A percentile compares a stretch with the other conserved stretches of the same genome.
Conservation (phyloP, 2,329 filamentous ascomycete genomes). For the Sclerotiophoma versabilis region DNA sequence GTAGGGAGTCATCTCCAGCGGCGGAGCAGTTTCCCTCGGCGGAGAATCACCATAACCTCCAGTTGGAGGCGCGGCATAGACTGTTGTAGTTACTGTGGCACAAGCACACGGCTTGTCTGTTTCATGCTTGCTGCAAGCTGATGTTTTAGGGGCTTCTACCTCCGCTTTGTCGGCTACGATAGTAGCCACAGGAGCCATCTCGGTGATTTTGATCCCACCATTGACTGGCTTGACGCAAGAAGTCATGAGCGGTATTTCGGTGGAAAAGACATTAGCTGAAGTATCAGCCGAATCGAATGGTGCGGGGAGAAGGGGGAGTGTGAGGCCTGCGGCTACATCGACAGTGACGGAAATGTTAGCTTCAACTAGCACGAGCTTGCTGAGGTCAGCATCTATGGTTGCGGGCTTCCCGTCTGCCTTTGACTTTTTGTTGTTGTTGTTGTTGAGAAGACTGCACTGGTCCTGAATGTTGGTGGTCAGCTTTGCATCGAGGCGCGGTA, state of each 20-base stretch:
- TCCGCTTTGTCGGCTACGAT: neutral
- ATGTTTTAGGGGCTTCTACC: neutral
- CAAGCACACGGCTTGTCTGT: conserved; percentile 3
- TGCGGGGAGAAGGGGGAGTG: conserved; percentile 29
- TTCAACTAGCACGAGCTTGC: conserved; percentile 33
- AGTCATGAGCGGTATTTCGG: conserved; percentile 27
- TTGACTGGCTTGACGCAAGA: conserved; percentile 21
- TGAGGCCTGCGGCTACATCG: conserved; percentile 29
- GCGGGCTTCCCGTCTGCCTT: neutral
- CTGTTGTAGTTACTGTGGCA: conserved; percentile 1
- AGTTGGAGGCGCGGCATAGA: conserved; percentile 1
- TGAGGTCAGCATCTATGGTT: conserved; percentile 6
- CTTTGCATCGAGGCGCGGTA: conserved; percentile 41
- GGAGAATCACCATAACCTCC: neutral
- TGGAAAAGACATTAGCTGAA: conserved; percentile 31
- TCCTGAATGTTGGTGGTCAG: conserved; percentile 31
- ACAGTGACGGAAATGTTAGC: conserved; percentile 34
- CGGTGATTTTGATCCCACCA: neutral
- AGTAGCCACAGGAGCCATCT: conserved; percentile 5
- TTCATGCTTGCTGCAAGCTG: conserved; percentile 1
- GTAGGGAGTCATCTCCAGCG: neutral
- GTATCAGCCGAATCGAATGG: conserved; percentile 21
- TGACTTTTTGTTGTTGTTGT: neutral
- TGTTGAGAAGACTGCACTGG: conserved; percentile 27
- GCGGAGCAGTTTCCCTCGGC: neutral